Evolutionary conservation across 108 stramenopile species (phyloP), one percentile per base, ranked within the genome.

Genomic region (Skeletonema tropicum): DNA sequence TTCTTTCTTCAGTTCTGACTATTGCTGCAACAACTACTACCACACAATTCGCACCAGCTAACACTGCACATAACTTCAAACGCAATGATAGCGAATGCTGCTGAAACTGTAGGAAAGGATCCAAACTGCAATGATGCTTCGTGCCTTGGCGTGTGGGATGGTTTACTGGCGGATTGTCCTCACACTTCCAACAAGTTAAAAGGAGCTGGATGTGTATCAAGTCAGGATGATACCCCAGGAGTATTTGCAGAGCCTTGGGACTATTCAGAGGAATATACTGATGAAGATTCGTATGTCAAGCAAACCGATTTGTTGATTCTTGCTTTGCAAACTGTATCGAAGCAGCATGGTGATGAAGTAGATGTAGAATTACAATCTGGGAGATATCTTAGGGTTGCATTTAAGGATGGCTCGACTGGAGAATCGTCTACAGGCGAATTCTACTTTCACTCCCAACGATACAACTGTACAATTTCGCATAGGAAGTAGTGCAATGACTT

Each of bases 71-170:
- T 49, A 4, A 0, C 2, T 49, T 19, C 48, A 49, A 41, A 41
- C 12, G 3, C 13, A 41, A 41, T 41, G 13, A 49, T 42, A 10
- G 73, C 78, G 32, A 68, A 59, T 60, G 83, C 83, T 14, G 91
- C 85, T 9, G 93, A 94, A 77, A 94, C 93, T 19, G 75, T 94
- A 8, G 93, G 93, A 14, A 94, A 94, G 73, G 93, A 91, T 74
- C 79, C 77, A 2, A 64, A 76, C 38, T 94, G 93, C 81, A 85
- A 91, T 29, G 85, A 92, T 60, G 32, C 75, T 3, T 71, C 66
- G 9, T 94, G 93, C 65, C 79, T 94, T 0, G 93, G 93, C n/a
- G 89, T 94, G 3, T 94, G 93, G 93, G 93, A 94, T 80, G 93
- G 93, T 60, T 57, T 94, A 1, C 58, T 94, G 23, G 93, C 93